Evolutionary conservation across 1,284 basidiomycete genomes (phyloP), one percentile per base, ranked within the genome.

Genomic region (Pseudozyma thailandica): DNA sequence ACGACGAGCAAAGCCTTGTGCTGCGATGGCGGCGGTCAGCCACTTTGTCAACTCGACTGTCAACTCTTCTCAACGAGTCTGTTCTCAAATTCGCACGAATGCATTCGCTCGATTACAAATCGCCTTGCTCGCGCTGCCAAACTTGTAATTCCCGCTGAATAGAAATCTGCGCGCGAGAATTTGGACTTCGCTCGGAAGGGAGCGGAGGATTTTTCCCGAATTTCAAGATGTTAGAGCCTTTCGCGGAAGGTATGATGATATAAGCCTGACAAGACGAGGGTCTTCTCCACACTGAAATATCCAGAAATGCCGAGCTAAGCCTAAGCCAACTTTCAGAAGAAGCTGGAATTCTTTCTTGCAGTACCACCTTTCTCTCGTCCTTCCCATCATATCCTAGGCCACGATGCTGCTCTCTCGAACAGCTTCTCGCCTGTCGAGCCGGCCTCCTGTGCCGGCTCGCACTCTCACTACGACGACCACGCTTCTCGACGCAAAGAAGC

Each of bases 31-130:
- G 50, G 41, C 47, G 49, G 33, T 35, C 47, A 49, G 39, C 53
- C 31, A 31, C 37, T 35, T 25, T 13, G 33, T 41, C 26, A 26
- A 23, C 23, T 30, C 28, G 28, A 28, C 47, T 30, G n/a, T 33
- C 43, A 49, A 49, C n/a, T n/a, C n/a, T n/a, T n/a, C n/a, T n/a
- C n/a, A n/a, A n/a, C n/a, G n/a, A n/a, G n/a, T n/a, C n/a, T n/a
- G n/a, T n/a, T n/a, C n/a, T n/a, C n/a, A n/a, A n/a, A 25, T 49
- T 64, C 50, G 54, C 60, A 63, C 53, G 54, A 63, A 51, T 33
- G 49, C 30, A n/a, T 35, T 31, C 26, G 37, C 28, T 45, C 18
- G 56, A 65, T 59, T 65, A 65, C 55, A 65, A 65, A 65, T 65
- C 55, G 50, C 61, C 39, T 38, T 26, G 26, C 27, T 43, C 2